phyloP scores from a whole-genome alignment of 2,329 filamentous ascomycete species.

The Ophiostoma perfectum region DNA sequence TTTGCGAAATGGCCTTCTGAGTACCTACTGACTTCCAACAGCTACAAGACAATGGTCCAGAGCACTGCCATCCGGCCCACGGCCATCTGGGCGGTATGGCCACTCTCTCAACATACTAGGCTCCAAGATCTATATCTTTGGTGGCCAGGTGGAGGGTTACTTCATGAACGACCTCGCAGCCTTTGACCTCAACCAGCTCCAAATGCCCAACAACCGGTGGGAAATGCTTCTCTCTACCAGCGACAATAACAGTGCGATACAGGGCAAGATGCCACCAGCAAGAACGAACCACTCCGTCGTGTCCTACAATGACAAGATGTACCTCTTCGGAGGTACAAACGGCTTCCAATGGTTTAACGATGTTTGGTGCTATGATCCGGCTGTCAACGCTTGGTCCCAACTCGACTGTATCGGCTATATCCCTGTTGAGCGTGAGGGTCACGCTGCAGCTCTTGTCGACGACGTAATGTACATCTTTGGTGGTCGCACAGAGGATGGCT shows the following conservation, averaged over 20 bases:
- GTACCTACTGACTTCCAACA: conserved; percentile 36
- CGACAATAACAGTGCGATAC: conserved; percentile 53
- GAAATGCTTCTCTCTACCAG: conserved; percentile 80
- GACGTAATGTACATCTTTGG: conserved; percentile 99
- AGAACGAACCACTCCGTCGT: conserved; percentile 93
- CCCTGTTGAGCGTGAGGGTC: conserved; percentile 85
- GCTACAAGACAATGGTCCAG: conserved; percentile 97
- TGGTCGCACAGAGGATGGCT: conserved; percentile 86
- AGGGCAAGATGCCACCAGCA: conserved; percentile 71
- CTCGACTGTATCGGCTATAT: conserved; percentile 98
- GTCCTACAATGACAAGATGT: conserved; percentile 88
- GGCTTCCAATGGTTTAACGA: conserved; percentile 98
- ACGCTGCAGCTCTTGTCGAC: conserved; percentile 86
- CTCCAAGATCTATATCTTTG: conserved; percentile 96
- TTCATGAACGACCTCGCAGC: conserved; percentile 97
- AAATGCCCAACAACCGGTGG: conserved; percentile 88
- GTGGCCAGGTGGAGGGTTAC: conserved; percentile 91
- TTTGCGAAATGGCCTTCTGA: too few relatives aligned
- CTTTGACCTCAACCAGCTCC: conserved; percentile 91
- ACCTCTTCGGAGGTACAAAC: conserved; percentile 95
- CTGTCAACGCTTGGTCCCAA: conserved; percentile 75
- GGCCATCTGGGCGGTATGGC: conserved; percentile 87
- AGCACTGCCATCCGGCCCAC: conserved; percentile 77
- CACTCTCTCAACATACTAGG: conserved; percentile 95
- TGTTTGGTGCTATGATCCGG: conserved; percentile 91